Conservation (phyloP, 2,329 filamentous ascomycete genomes). For the Penicillium sp. region DNA sequence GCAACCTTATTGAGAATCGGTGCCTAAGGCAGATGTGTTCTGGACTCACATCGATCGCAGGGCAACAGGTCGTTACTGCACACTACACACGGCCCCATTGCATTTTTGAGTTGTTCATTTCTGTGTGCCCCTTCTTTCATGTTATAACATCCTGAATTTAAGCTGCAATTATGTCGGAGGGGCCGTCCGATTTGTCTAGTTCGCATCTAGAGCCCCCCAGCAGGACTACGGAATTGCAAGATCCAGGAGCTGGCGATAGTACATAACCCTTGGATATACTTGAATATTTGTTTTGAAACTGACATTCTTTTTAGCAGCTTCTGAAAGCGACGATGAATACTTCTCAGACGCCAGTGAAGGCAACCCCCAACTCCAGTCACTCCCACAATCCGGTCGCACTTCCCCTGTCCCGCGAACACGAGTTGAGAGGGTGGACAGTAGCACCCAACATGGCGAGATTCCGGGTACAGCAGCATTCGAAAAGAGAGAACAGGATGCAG, state of each 20-base stretch:
- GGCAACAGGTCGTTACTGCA: constrained; percentile 27
- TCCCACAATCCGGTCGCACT: constrained; percentile 42
- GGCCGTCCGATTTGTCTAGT: constrained; percentile 39
- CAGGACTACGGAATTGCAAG: constrained; percentile 57
- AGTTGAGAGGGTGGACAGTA: constrained; percentile 62
- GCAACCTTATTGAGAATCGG: background rate
- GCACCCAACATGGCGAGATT: constrained; percentile 60
- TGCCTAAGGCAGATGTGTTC: constrained; percentile 30
- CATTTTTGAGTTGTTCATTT: constrained; percentile 17
- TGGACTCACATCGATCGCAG: constrained; percentile 36
- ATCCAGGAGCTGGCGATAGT: constrained; percentile 59
- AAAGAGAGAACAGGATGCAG: constrained; percentile 58
- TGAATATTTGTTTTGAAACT: background rate
- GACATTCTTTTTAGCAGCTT: constrained; percentile 35
- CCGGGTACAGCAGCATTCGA: constrained; percentile 62
- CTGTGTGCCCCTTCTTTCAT: constrained; percentile 14
- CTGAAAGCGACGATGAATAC: constrained; percentile 59
- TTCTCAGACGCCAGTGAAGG: constrained; percentile 67
- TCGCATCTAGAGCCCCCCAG: constrained; percentile 53
- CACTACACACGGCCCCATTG: constrained; percentile 19
- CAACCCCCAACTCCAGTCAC: constrained; percentile 36
- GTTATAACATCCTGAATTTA: constrained; percentile 26
- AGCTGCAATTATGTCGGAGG: constrained; percentile 39
- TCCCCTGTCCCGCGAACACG: constrained; percentile 62
- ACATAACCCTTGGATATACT: constrained; percentile 23